phyloP scores from a whole-genome alignment of 2,329 filamentous ascomycete species.

The Trichoderma sp. region DNA sequence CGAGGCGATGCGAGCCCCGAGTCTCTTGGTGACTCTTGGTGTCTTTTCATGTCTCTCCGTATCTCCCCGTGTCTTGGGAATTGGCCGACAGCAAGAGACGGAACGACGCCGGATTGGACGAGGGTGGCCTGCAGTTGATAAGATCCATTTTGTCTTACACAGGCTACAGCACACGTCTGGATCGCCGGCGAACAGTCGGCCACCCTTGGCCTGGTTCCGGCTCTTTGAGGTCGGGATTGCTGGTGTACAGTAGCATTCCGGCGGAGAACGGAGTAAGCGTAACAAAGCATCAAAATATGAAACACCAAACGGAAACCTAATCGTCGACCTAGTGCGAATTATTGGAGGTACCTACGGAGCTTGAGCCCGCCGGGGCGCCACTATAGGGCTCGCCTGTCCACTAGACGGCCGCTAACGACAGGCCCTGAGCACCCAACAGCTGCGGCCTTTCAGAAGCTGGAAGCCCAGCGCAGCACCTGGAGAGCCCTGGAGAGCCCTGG shows the following conservation, averaged over 20 bases:
- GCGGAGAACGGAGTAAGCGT: neutral
- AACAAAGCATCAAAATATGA: too few species aligned
- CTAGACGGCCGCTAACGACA: neutral
- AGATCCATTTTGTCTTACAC: neutral
- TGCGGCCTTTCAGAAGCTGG: neutral
- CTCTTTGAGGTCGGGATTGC: neutral
- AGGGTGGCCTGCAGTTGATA: neutral
- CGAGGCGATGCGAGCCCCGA: neutral
- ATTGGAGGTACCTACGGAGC: too few species aligned
- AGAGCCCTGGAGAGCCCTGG: neutral
- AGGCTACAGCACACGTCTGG: too few species aligned
- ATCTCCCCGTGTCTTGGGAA: neutral
- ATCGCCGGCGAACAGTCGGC: neutral
- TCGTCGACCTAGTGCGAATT: neutral
- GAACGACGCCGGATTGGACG: neutral
- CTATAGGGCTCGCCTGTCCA: neutral
- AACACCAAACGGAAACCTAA: neutral
- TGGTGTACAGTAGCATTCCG: neutral
- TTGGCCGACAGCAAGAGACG: slow-evolving; percentile 1
- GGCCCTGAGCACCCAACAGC: neutral
- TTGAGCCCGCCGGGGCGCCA: neutral
- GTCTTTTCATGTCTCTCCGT: neutral
- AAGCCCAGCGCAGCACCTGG: neutral
- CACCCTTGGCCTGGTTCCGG: neutral
- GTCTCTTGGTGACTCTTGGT: neutral